A percentile compares a stretch with the other conserved stretches of the same genome.
Conservation (phyloP, 768 basidiomycete genomes). For the Suillus occidentalis region DNA sequence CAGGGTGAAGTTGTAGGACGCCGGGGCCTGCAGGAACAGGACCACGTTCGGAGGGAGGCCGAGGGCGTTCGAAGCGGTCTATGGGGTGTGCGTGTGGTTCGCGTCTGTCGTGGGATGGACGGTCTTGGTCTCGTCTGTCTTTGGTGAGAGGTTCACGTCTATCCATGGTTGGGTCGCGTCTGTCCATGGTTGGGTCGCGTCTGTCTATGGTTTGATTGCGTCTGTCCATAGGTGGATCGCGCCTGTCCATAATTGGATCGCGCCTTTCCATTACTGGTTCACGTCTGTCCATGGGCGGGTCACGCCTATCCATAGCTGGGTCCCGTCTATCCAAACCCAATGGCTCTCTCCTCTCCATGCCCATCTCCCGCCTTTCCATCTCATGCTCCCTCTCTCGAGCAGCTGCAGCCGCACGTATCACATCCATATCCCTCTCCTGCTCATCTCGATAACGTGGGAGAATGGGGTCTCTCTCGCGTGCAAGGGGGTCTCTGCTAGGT, state of each 20-base stretch:
- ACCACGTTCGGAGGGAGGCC: constrained; percentile 2
- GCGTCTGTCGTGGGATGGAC: neutral
- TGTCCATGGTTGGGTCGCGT: neutral
- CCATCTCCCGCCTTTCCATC: neutral
- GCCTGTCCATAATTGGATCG: neutral
- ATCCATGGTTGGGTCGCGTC: neutral
- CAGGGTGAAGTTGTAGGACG: constrained; percentile 16
- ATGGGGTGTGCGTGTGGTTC: neutral
- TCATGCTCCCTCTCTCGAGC: neutral
- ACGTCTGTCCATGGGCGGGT: neutral
- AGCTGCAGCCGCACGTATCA: neutral
- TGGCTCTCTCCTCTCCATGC: neutral
- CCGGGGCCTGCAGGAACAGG: constrained; percentile 6
- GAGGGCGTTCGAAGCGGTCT: neutral
- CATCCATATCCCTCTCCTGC: constrained; percentile 7
- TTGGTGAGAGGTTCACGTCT: neutral
- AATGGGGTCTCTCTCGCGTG: neutral
- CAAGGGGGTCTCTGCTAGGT: neutral
- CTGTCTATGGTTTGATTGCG: neutral
- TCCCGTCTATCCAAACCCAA: constrained; percentile 1
- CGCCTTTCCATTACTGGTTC: neutral
- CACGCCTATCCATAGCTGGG: neutral
- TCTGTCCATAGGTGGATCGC: neutral
- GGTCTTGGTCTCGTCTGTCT: neutral
- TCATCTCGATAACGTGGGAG: constrained; percentile 1